Evolutionary conservation across 2,329 filamentous ascomycete genomes (phyloP), one percentile per base, ranked within the genome.

Genomic region (Microcyclospora pomicola): DNA sequence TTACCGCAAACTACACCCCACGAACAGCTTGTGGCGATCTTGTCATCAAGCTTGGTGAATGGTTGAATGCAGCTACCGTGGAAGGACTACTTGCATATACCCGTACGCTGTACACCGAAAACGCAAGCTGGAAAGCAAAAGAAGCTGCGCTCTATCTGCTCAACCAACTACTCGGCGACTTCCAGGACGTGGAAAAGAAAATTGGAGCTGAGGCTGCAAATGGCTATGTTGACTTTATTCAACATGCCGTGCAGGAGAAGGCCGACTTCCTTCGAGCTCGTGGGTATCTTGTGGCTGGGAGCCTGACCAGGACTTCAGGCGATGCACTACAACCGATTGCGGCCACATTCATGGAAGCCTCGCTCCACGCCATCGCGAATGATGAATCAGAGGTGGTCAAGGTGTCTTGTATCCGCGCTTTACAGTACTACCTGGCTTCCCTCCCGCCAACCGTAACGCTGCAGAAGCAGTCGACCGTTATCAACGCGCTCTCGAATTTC

Each of bases 1-100:
- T 95, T 13, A 94, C 86, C 10, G 83, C 87, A 27, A 96, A 96
- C 59, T 98, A 96, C 63, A 95, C 91, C 0, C 83, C 91, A 11
- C 77, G 91, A 48, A 93, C 85, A 13, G 91, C 88, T 31, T 91
- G 85, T 46, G 87, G 86, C 35, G 91, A 96, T 57, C 67, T 98
- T 35, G 72, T 94, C 19, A 86, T 94, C 61, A 95, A 94, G 63
- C 69, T 94, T 42, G 84, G 83, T 34, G 87, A 95, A 59, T 94
- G 86, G 87, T 72, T 93, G 38, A 75, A 78, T 48, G 69, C 75
- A 38, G 75, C 75, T 37, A 79, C 84, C 0, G 68, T 92, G 10
- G 82, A 92, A 51, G 84, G 81, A 6, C 69, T 95, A 31, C 76
- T 87, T 42, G 72, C 74, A 10, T 81, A 86, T 59, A 83, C 83